Conservation (phyloP, 352 stramenopile species). For the Pythium vanterpoolii region DNA sequence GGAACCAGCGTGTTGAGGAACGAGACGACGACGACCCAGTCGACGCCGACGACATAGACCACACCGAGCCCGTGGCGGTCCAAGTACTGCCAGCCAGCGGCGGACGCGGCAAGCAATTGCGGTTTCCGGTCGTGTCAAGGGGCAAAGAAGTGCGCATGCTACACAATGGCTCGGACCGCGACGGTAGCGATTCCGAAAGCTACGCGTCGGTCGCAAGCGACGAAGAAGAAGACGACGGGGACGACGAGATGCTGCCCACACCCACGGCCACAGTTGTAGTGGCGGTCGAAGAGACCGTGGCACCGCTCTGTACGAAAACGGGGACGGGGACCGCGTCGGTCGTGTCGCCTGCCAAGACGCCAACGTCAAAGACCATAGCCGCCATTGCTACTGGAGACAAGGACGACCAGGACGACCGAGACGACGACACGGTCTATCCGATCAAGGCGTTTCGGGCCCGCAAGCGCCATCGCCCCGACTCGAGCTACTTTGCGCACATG, state of each 20-base stretch:
- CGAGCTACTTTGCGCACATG: constrained; percentile 82
- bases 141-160: constrained; percentile 65
- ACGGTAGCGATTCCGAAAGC: constrained; percentile 64
- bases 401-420: background rate
- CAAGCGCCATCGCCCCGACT: constrained; percentile 81
- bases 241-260: constrained; percentile 24
- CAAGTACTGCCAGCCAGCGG: constrained; percentile 72
- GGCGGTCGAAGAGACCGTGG: too few relatives aligned
- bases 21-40: constrained; percentile 11
- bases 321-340: background rate
- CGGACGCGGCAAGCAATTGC: constrained; percentile 74
- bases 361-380: too few relatives aligned
- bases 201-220: constrained; percentile 69
- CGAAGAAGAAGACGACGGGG: constrained; percentile 47
- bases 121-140: constrained; percentile 62
- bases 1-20: background rate
- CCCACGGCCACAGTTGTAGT: background rate
- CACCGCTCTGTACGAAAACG: background rate
- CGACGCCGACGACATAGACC: constrained; percentile 18
- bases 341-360: constrained; percentile 2
- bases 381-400: background rate
- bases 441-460: constrained; percentile 71
- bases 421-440: constrained; percentile 43
- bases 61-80: constrained; percentile 31
- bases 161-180: constrained; percentile 27